phyloP scores from a whole-genome alignment of 2,329 filamentous ascomycete genomes.

The Talaromyces sp. region DNA sequence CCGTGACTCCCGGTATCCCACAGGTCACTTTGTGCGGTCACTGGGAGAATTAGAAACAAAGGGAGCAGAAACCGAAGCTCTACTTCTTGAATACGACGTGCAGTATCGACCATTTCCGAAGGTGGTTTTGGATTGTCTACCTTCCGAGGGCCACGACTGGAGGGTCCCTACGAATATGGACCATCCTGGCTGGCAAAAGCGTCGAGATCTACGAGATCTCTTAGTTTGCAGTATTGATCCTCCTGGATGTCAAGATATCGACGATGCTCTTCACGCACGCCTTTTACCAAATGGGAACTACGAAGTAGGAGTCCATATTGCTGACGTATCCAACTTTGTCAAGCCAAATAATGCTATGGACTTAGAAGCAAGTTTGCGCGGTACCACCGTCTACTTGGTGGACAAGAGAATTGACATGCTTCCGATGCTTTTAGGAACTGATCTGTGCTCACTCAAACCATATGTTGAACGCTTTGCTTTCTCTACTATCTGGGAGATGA shows the following conservation, averaged over 20 bases:
- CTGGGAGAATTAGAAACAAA: slow-evolving; percentile 93
- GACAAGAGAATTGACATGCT: slow-evolving; percentile 99
- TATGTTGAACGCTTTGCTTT: slow-evolving; percentile 94
- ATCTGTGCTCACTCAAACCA: slow-evolving; percentile 92
- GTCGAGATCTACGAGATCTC: slow-evolving; percentile 76
- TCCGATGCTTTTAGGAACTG: slow-evolving; percentile 89
- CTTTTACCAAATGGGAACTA: slow-evolving; percentile 85
- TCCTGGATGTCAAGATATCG: slow-evolving; percentile 93
- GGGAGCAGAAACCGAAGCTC: slow-evolving; percentile 92
- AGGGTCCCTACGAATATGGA: slow-evolving; percentile 73
- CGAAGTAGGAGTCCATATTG: slow-evolving; percentile 96
- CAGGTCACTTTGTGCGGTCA: slow-evolving; percentile 89
- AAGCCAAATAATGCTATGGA: slow-evolving; percentile 98
- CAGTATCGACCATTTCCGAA: slow-evolving; percentile 97
- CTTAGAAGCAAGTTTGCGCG: slow-evolving; percentile 83
- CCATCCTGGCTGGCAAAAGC: slow-evolving; percentile 79
- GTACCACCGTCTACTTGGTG: slow-evolving; percentile 94
- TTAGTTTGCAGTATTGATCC: slow-evolving; percentile 97
- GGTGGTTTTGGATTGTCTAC: slow-evolving; percentile 88
- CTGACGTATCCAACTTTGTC: slow-evolving; percentile 98
- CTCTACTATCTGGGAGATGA: slow-evolving; percentile 83
- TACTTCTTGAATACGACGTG: slow-evolving; percentile 92
- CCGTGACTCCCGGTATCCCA: slow-evolving; percentile 82
- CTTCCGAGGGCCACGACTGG: slow-evolving; percentile 88
- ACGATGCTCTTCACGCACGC: slow-evolving; percentile 88